phyloP scores from a whole-genome alignment of 1,284 basidiomycete genomes.

The Tilletia walkeri region DNA sequence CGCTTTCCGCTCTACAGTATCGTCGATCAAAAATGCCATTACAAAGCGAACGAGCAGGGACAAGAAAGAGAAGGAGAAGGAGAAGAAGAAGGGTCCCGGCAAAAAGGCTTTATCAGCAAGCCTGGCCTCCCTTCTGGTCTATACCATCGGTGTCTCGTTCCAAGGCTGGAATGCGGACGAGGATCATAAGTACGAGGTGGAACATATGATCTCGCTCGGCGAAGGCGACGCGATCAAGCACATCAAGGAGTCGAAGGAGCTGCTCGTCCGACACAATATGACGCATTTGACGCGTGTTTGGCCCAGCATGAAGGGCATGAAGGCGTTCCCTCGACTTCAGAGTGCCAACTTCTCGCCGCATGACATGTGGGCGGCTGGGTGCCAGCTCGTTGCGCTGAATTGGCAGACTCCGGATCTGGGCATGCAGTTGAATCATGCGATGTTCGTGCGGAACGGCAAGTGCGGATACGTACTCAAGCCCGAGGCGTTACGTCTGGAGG shows the following conservation, averaged over 20 bases:
- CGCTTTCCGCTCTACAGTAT: background rate
- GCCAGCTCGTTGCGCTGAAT: constrained; percentile 93
- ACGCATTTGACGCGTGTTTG: constrained; percentile 84
- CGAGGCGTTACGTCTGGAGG: constrained; percentile 67
- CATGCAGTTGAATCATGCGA: constrained; percentile 85
- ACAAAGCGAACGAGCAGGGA: too few species aligned
- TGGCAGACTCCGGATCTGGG: constrained; percentile 77
- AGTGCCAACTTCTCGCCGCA: constrained; percentile 81
- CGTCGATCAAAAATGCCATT: background rate
- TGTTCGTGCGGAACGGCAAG: constrained; percentile 84
- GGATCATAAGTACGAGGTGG: constrained; percentile 67
- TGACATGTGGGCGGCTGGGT: constrained; percentile 83
- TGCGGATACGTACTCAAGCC: constrained; percentile 92
- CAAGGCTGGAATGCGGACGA: constrained; percentile 88
- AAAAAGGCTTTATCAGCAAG: constrained; percentile 66
- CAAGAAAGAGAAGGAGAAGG: background rate
- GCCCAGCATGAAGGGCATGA: constrained; percentile 71
- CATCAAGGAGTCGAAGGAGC: constrained; percentile 53
- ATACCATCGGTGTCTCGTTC: constrained; percentile 93
- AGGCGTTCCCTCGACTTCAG: constrained; percentile 33
- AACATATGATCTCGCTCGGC: constrained; percentile 90
- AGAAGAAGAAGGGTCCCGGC: constrained; percentile 1
- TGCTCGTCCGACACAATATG: constrained; percentile 84
- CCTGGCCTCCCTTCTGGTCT: constrained; percentile 78
- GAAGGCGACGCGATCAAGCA: constrained; percentile 62